phyloP scores from a whole-genome alignment of 2,329 filamentous ascomycete species.

The Ophiostoma ulmi region DNA sequence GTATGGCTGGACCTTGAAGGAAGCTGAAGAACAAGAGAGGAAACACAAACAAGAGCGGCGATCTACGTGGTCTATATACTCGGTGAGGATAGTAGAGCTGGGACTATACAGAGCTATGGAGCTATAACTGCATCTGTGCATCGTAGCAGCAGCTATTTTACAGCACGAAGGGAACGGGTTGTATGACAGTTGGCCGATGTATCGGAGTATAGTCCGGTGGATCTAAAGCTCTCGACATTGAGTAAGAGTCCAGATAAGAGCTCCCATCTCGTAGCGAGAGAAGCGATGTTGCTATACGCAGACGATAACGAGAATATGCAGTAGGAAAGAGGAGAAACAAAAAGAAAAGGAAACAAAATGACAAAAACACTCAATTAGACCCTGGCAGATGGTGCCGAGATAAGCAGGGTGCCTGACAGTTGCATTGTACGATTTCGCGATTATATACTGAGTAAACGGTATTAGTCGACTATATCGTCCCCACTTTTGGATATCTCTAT shows the following conservation, averaged over 20 bases:
- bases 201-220: constrained; percentile 1
- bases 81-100: background rate
- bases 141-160: background rate
- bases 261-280: background rate
- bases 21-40: background rate
- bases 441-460: background rate
- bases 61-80: constrained; percentile 5
- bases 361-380: background rate
- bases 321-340: too few relatives aligned
- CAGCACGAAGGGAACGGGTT: background rate
- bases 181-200: background rate
- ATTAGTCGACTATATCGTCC: background rate
- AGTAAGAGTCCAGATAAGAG: background rate
- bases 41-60: background rate
- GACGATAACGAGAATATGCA: background rate
- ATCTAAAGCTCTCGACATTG: background rate
- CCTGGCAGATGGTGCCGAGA: background rate
- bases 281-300: background rate
- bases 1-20: background rate
- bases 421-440: background rate
- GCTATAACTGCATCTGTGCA: background rate
- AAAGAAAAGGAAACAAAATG: background rate
- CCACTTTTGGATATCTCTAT: background rate
- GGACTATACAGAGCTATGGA: too few relatives aligned
- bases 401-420: background rate